Percentiles rank a stretch among this genome's conserved stretches.
phyloP scores from a whole-genome alignment of 2,329 filamentous ascomycete species.

The Teratosphaeria epicoccoides region DNA sequence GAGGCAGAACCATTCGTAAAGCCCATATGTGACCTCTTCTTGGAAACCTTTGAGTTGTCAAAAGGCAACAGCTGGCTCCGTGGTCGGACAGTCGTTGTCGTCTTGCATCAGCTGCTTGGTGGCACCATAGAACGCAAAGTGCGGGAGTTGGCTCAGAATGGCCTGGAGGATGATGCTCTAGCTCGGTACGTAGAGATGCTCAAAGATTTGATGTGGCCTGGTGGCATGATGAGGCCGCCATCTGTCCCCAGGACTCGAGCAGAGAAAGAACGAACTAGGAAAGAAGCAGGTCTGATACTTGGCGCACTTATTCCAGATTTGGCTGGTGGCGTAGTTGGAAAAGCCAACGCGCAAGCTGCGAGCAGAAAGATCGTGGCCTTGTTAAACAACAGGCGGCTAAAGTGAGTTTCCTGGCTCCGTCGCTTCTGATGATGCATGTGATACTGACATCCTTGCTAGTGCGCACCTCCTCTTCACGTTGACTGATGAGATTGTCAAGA shows the following conservation, averaged over 20 bases:
- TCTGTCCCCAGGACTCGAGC: constrained; percentile 49
- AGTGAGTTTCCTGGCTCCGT: constrained; percentile 49
- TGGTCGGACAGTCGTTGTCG: constrained; percentile 87
- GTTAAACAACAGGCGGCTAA: constrained; percentile 80
- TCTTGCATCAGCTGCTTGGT: constrained; percentile 87
- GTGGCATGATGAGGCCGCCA: constrained; percentile 45
- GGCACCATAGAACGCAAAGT: constrained; percentile 95
- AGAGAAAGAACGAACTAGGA: constrained; percentile 70
- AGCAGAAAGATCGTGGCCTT: constrained; percentile 81
- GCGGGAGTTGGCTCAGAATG: constrained; percentile 64
- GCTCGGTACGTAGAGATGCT: constrained; percentile 63
- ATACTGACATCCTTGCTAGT: constrained; percentile 24
- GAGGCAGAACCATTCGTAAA: constrained; percentile 94
- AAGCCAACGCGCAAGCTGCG: constrained; percentile 81
- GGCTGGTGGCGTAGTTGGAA: constrained; percentile 83
- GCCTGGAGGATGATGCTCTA: constrained; percentile 69
- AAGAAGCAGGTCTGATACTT: constrained; percentile 80
- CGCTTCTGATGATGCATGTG: neutral
- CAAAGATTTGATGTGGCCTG: constrained; percentile 74
- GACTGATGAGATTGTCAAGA: constrained; percentile 37
- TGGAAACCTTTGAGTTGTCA: constrained; percentile 91
- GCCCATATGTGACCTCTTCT: constrained; percentile 93
- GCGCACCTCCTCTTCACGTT: constrained; percentile 41
- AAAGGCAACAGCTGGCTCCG: constrained; percentile 95
- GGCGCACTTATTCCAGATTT: constrained; percentile 84